phyloP scores from a whole-genome alignment of 2,329 filamentous ascomycete genomes.

The Hymenoscyphus salicellus region DNA sequence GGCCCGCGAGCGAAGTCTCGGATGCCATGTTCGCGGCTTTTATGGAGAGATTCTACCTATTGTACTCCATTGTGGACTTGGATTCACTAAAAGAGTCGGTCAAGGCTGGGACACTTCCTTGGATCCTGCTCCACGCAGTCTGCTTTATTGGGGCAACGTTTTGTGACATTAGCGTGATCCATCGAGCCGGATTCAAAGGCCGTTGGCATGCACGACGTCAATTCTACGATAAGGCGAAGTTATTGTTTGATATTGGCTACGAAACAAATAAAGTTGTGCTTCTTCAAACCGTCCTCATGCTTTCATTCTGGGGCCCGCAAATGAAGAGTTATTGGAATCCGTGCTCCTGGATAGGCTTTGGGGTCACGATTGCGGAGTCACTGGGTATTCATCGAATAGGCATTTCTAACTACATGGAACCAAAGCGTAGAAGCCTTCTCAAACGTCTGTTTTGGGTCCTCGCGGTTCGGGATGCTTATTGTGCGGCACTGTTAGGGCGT shows the following conservation, averaged over 20 bases:
- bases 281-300: conserved; percentile 14
- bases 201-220: conserved; percentile 13
- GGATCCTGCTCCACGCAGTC: conserved; percentile 13
- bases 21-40: conserved; percentile 10
- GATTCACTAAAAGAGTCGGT: conserved; percentile 10
- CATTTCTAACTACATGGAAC: conserved; percentile 11
- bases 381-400: conserved; percentile 11
- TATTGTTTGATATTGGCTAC: conserved; percentile 14
- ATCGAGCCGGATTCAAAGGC: conserved; percentile 15
- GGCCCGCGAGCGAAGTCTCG: conserved; percentile 7
- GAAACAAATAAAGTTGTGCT: conserved; percentile 15
- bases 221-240: conserved; percentile 15
- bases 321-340: conserved; percentile 15
- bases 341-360: conserved; percentile 12
- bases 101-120: conserved; percentile 12
- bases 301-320: conserved; percentile 14
- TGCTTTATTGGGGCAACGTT: conserved; percentile 15
- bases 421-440: conserved; percentile 11
- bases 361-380: conserved; percentile 15
- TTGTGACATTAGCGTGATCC: conserved; percentile 14
- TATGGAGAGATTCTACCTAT: conserved; percentile 13
- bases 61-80: conserved; percentile 14
- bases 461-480: conserved; percentile 13
- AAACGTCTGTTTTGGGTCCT: conserved; percentile 14
- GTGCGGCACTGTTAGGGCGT: conserved; percentile 12